phyloP scores from a whole-genome alignment of 2,329 filamentous ascomycete genomes.

The Pseudocercospora ulei region DNA sequence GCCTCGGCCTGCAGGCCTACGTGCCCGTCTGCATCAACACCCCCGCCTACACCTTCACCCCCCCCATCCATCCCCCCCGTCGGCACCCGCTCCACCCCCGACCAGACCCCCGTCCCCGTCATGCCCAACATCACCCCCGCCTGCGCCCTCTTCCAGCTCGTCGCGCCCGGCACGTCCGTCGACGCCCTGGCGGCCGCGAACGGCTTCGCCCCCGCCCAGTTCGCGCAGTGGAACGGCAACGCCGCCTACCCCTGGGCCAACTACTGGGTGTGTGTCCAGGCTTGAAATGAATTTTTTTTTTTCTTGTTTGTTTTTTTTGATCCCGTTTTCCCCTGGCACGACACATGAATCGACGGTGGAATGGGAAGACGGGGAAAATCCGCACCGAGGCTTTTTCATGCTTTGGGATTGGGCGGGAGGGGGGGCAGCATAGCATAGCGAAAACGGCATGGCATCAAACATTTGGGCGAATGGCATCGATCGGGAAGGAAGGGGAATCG shows the following conservation, averaged over 20 bases:
- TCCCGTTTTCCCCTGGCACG: too few relatives aligned
- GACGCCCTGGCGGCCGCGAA: constrained; percentile 21
- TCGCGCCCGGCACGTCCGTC: constrained; percentile 19
- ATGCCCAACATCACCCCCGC: constrained; percentile 29
- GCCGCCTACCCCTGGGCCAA: constrained; percentile 21
- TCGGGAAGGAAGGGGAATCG: too few relatives aligned
- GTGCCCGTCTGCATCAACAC: constrained; percentile 32
- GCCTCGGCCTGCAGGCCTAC: constrained; percentile 31
- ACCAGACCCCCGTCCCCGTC: constrained; percentile 30
- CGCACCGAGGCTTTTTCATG: too few relatives aligned
- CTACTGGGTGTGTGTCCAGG: constrained; percentile 25
- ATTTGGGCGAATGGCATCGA: too few relatives aligned
- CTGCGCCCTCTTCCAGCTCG: constrained; percentile 30
- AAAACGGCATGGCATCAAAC: too few relatives aligned
- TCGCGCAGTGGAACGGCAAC: constrained; percentile 23
- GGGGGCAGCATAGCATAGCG: too few relatives aligned
- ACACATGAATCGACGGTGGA: too few relatives aligned
- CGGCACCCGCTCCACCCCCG: constrained; percentile 22
- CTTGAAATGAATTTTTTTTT: too few relatives aligned
- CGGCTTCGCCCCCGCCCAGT: constrained; percentile 17
- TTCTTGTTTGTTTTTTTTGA: too few relatives aligned
- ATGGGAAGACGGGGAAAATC: too few relatives aligned
- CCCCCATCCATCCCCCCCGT: constrained; percentile 20
- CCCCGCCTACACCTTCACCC: constrained; percentile 16
- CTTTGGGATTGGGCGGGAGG: too few relatives aligned